Conservation (phyloP, 2,329 filamentous ascomycete genomes). For the Annulohypoxylon truncatum region DNA sequence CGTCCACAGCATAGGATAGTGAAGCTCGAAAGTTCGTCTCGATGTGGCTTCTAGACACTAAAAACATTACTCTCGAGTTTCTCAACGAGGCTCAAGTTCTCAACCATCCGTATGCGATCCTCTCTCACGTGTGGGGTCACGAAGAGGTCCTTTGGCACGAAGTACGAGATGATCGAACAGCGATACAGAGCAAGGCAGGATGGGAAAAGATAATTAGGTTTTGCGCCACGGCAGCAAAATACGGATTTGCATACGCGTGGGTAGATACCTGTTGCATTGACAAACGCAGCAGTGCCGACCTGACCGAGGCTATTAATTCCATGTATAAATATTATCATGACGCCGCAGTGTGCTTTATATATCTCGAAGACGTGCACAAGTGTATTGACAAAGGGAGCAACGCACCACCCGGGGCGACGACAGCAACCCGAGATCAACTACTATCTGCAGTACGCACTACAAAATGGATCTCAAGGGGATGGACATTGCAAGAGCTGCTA, state of each 20-base stretch:
- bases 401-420: not conserved
- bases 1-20: not conserved
- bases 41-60: constrained; percentile 29
- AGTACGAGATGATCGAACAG: not conserved
- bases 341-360: constrained; percentile 29
- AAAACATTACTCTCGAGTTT: not conserved
- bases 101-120: constrained; percentile 20
- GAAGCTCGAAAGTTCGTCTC: not conserved
- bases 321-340: constrained; percentile 31
- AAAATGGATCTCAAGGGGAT: constrained; percentile 23
- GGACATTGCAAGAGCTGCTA: constrained; percentile 22
- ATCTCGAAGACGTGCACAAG: constrained; percentile 28
- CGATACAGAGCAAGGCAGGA: not conserved
- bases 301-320: constrained; percentile 29
- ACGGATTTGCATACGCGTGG: constrained; percentile 30
- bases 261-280: constrained; percentile 40
- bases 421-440: constrained; percentile 8
- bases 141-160: constrained; percentile 29
- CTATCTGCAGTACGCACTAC: not conserved
- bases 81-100: not conserved
- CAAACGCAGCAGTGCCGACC: constrained; percentile 29
- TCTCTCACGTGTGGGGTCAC: constrained; percentile 24
- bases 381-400: not conserved
- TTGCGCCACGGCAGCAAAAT: constrained; percentile 1
- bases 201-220: constrained; percentile 14